Percentiles rank a stretch among this genome's conserved stretches.
Conservation (phyloP, 2,329 filamentous ascomycete genomes). For the Diaporthe citriasiana region DNA sequence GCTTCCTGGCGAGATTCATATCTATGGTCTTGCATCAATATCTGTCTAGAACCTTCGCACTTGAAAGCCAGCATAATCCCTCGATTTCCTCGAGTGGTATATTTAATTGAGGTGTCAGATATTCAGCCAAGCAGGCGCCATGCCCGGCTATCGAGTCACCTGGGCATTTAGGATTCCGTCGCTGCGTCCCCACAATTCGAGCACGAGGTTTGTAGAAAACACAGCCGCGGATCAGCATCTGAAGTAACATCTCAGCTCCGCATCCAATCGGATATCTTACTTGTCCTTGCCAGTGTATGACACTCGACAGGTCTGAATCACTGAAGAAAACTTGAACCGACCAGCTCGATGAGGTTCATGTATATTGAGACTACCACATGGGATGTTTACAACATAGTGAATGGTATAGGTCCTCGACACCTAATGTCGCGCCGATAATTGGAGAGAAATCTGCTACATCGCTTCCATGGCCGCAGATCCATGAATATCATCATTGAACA, state of each 20-base stretch:
- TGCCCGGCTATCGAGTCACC: not conserved
- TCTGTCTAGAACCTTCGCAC: not conserved
- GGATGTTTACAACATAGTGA: constrained; percentile 1
- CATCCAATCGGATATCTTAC: not conserved
- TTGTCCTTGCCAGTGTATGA: not conserved
- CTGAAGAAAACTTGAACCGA: too few species aligned
- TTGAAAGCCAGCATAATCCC: not conserved
- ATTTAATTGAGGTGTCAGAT: too few species aligned
- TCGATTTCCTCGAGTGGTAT: not conserved
- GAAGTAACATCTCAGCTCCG: not conserved
- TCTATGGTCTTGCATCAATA: not conserved
- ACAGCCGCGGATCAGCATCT: too few species aligned
- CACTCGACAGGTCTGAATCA: not conserved
- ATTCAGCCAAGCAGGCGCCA: not conserved
- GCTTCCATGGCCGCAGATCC: constrained; percentile 2
- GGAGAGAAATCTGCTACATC: not conserved
- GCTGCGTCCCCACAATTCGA: not conserved
- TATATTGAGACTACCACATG: not conserved
- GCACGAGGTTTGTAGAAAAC: too few species aligned
- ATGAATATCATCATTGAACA: constrained; percentile 24
- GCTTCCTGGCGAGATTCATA: not conserved
- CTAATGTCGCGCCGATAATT: not conserved
- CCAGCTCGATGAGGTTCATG: not conserved
- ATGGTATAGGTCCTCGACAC: too few species aligned
- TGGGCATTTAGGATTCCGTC: not conserved